Base-by-base conservation (phyloP, 768 basidiomycete species). In the Leucocoprinus birnbaumii region DNA sequence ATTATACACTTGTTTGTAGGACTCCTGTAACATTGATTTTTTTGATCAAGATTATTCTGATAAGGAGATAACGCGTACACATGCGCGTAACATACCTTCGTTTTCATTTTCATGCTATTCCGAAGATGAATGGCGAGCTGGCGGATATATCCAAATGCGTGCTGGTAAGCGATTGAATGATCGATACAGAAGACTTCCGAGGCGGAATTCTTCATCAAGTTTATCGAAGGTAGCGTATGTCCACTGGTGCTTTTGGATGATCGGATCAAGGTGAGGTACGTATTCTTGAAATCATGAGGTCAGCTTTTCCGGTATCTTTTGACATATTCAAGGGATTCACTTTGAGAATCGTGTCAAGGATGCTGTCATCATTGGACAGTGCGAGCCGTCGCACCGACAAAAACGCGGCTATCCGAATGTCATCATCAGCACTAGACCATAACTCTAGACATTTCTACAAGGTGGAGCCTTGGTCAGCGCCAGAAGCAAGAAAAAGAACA, bases 181-280 rank as follows among this genome's bases (percentile, higher is more conserved):
- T 89, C 79, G 49, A 94, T 71, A 59, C 85, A 87, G 72, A 91
- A 99, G 1, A 98, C 73, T 65, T 97, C 94, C 1, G 91, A 89
- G 0, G 95, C 96, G 5, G 94, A 91, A 68, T 98, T 97, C 71
- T 99, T 99, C 93, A 98, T 96, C 42, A 98, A 73, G 63, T 91
- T 96, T 69, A 98, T 89, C 2, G 90, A 85, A 19, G 96, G 94
- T 8, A 98, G 74, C 3, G 89, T 93, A 70, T 96, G 86, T 2
- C 83, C 77, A 47, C 79, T 90, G n/a, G 94, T 97, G 10, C 86
- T 82, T 65, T 94, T 93, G 44, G 87, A 85, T 5, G 84, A 86
- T 25, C 91, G 87, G 45, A 98, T 83, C 25, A 99, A 75, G 14
- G 90, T 82, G 42, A 91, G 78, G 71, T 99, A 99, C n/a, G 86